A percentile compares a stretch with the other conserved stretches of the same genome.
Evolutionary conservation across 768 basidiomycete species (phyloP).

Genomic region (Clitopilus hobsonii): DNA sequence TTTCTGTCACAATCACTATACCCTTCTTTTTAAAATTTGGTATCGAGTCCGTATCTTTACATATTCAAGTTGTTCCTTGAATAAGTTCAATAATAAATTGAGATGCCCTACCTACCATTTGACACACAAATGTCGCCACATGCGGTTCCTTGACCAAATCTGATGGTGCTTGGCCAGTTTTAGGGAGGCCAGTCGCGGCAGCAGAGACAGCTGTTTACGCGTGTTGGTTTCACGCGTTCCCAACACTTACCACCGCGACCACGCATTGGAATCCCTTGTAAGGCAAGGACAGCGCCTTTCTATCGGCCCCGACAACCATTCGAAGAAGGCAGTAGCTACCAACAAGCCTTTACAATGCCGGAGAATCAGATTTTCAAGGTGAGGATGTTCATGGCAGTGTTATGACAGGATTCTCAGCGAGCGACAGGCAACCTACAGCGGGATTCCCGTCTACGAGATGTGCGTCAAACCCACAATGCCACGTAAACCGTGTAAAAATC

Average conservation of each 20-base stretch:
- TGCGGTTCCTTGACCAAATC: too few species aligned
- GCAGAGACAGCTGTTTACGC: conserved; percentile 20
- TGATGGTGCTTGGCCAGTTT: background rate
- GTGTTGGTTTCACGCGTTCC: conserved; percentile 39
- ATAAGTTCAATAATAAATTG: too few species aligned
- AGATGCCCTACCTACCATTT: too few species aligned
- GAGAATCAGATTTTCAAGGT: conserved; percentile 90
- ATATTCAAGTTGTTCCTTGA: too few species aligned
- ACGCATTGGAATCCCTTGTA: conserved; percentile 2
- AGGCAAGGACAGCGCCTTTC: background rate
- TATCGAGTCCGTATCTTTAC: too few species aligned
- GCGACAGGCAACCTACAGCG: conserved; percentile 83
- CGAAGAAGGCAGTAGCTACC: background rate
- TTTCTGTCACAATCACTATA: too few species aligned
- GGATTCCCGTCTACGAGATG: conserved; percentile 92
- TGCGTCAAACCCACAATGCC: conserved; percentile 31
- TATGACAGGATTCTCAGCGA: conserved; percentile 18
- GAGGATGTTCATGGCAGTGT: conserved; percentile 15
- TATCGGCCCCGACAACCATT: background rate
- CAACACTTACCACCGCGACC: conserved; percentile 21
- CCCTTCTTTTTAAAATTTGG: too few species aligned
- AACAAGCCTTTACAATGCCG: conserved; percentile 53
- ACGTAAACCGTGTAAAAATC: background rate
- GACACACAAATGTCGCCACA: too few species aligned
- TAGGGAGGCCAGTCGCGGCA: background rate